Base-by-base conservation (phyloP, 805 yeast genomes). In the Lachancea thermotolerans region DNA sequence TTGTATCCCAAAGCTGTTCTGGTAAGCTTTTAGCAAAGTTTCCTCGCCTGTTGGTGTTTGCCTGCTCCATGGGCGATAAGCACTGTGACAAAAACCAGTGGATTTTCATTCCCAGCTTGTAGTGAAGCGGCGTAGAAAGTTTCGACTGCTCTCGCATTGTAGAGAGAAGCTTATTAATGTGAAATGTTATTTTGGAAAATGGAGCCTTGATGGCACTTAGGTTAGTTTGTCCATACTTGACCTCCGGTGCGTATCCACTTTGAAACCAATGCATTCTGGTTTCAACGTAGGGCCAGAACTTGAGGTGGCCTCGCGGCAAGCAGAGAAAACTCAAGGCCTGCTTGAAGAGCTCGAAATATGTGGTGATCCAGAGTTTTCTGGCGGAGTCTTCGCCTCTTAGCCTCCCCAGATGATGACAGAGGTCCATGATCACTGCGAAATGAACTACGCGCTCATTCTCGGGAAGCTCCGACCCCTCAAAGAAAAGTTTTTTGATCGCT, bases 181-280 rank as follows among this genome's bases (percentile, higher is more conserved):
- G 58, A 33, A 64, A 62, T n/a, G 62, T 43, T 29, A 54, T 49
- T 39, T 57, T 61, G 9, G 55, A 52, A 27, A 60, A 44, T 3
- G 67, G 67, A 34, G 54, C 53, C 40, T 57, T 60, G 34, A 60
- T 60, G 45, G 66, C 63, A 32, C 56, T 54, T 38, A 63, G 43
- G 35, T 54, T 52, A 2, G 66, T 56, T 4, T 39, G 37, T 6
- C 64, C 62, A 15, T 47, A 41, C 10, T 42, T 46, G 35, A 49
- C 45, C 16, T 49, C 49, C 10, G 39, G 18, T 47, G 37, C 21
- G 42, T 46, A 28, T 50, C 52, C 44, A 44, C 54, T 47, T 39
- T 56, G 58, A 39, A 60, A 62, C 64, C 66, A 60, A 15, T 52
- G 52, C 8, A 58, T 37, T 39, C 66, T 56, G 16, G 63, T 51